Base-by-base conservation (phyloP, 192 early-diverging fungal species). In the Coemansia sp. region DNA sequence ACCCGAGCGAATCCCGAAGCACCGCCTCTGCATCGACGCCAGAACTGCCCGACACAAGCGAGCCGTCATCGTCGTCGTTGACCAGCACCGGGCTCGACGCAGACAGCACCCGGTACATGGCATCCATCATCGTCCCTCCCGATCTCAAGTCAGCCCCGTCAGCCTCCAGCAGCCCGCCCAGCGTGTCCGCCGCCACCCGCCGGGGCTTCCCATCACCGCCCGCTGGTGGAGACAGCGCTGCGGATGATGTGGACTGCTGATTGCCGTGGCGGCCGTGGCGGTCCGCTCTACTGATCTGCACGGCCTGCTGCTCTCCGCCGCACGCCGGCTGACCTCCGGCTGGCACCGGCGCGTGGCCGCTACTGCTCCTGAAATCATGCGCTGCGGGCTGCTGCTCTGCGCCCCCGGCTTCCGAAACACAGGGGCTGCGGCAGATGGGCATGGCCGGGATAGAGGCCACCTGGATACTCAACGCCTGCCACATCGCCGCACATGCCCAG, bases 391-490 rank as follows among this genome's bases (percentile, higher is more conserved):
- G 38, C 38, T 11, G 21, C 23, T 14, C 5, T 11, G 13, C 18
- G n/a, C n/a, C n/a, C n/a, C n/a, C n/a, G 12, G 30, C 44, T 8
- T 30, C 4, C 20, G 31, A 13, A 5, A n/a, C n/a, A n/a, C n/a
- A n/a, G n/a, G n/a, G n/a, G n/a, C n/a, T n/a, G n/a, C n/a, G n/a
- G 26, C 41, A 44, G 14, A 61, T 26, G 10, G 46, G 36, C 64
- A 66, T 66, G 1, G 39, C 11, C 4, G 44, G 44, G 11, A 66
- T 7, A 7, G 40, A 31, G 13, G 30, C 43, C 7, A 45, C 44
- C 36, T 66, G 56, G 11, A 66, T 57, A 7, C 38, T 30, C 28
- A 66, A 35, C 5, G 38, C 34, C 3, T 52, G 51, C 64, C 64
- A 66, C 12, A 66, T 16, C 1, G 23, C 34, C 13, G 26, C 4